Evolutionary conservation across 1,284 basidiomycete species (phyloP).

Genomic region (Neonothopanus nambi): DNA sequence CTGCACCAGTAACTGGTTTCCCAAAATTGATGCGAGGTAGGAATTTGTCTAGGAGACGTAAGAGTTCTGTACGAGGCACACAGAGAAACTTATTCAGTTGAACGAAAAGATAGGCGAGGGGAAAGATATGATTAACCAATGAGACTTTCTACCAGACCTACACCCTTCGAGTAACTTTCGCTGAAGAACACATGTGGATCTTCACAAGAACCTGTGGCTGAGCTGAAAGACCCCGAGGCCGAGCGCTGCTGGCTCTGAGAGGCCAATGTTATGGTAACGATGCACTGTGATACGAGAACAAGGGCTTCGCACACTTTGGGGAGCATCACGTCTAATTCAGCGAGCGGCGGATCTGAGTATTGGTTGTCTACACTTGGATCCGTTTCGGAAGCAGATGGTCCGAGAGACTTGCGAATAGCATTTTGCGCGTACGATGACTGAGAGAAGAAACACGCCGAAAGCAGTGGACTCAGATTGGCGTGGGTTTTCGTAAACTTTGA

Average conservation of each 20-base stretch:
- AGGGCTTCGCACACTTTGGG: constrained; percentile 79
- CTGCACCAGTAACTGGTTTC: constrained; percentile 43
- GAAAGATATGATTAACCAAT: constrained; percentile 49
- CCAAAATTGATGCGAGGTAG: constrained; percentile 80
- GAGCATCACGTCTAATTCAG: constrained; percentile 60
- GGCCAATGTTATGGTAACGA: constrained; percentile 62
- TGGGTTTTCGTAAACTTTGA: constrained; percentile 37
- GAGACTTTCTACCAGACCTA: constrained; percentile 55
- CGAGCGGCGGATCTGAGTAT: constrained; percentile 21
- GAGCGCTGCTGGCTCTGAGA: constrained; percentile 3
- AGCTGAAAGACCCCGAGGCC: constrained; percentile 17
- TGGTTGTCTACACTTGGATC: constrained; percentile 14
- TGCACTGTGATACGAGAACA: constrained; percentile 76
- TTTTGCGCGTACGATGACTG: constrained; percentile 52
- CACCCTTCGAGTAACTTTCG: constrained; percentile 39
- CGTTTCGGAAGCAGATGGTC: constrained; percentile 1
- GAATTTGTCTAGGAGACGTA: constrained; percentile 70
- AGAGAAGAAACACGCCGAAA: constrained; percentile 53
- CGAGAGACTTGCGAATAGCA: constrained; percentile 49
- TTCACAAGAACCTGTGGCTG: constrained; percentile 22
- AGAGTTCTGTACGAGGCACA: constrained; percentile 49
- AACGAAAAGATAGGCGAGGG: constrained; percentile 8
- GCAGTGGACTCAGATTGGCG: constrained; percentile 48
- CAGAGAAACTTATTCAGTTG: constrained; percentile 12
- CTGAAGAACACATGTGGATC: constrained; percentile 45